Conservation (phyloP, 2,329 filamentous ascomycete species). For the Akanthomyces lecanii region DNA sequence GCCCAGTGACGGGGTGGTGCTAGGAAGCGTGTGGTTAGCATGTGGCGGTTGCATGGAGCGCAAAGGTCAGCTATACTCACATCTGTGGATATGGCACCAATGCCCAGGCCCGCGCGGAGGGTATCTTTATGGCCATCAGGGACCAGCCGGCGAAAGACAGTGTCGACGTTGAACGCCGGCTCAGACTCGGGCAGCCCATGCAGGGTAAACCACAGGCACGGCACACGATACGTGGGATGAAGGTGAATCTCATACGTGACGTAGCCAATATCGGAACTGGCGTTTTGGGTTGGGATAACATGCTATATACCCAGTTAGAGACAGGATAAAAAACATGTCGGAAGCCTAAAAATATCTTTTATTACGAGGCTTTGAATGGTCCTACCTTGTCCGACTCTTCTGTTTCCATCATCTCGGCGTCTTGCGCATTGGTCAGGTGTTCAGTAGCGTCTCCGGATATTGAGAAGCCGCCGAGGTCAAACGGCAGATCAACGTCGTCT, state of each 20-base stretch:
- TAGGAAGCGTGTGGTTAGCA: slow-evolving; percentile 33
- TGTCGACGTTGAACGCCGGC: slow-evolving; percentile 58
- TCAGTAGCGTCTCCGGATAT: slow-evolving; percentile 30
- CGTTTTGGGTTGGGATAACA: slow-evolving; percentile 31
- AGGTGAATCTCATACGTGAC: slow-evolving; percentile 71
- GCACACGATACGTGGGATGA: slow-evolving; percentile 70
- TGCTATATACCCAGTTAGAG: slow-evolving; percentile 34
- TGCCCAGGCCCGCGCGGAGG: slow-evolving; percentile 54
- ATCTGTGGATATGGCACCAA: slow-evolving; percentile 72
- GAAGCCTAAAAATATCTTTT: slow-evolving; percentile 5
- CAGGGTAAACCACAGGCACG: slow-evolving; percentile 72
- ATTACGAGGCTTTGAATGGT: slow-evolving; percentile 1
- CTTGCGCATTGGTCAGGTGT: slow-evolving; percentile 27
- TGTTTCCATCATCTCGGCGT: slow-evolving; percentile 45
- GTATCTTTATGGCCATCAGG: slow-evolving; percentile 59
- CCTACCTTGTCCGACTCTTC: slow-evolving; percentile 51
- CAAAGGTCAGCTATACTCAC: slow-evolving; percentile 48
- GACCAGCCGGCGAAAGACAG: slow-evolving; percentile 67
- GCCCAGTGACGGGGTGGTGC: slow-evolving; percentile 77
- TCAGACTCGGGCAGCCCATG: slow-evolving; percentile 54
- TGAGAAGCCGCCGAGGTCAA: slow-evolving; percentile 43
- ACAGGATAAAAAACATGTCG: slow-evolving; percentile 5
- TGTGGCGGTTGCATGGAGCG: slow-evolving; percentile 4
- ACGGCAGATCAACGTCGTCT: slow-evolving; percentile 43
- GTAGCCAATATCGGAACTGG: slow-evolving; percentile 36